phyloP scores from a whole-genome alignment of 768 basidiomycete species.

The Clavulina sp. region DNA sequence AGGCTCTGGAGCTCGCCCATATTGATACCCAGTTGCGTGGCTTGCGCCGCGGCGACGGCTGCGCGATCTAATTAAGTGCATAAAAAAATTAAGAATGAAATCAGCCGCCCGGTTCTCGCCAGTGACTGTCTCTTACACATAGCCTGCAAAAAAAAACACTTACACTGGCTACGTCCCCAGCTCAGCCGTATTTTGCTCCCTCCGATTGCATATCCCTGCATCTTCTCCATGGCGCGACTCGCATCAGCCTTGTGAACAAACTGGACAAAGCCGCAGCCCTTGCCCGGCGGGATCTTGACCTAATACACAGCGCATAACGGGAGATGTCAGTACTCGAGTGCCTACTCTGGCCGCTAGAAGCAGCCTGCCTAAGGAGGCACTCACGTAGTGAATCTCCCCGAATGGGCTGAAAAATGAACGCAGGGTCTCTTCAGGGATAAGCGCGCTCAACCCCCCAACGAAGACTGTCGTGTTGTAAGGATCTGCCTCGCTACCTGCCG shows the following conservation, averaged over 20 bases:
- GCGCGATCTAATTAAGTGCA: conserved; percentile 48
- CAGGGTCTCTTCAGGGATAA: conserved; percentile 82
- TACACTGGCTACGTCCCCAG: conserved; percentile 90
- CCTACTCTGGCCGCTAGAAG: not conserved
- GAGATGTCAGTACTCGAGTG: too few species aligned
- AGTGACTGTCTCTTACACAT: too few species aligned
- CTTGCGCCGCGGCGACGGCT: conserved; percentile 61
- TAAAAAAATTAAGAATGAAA: conserved; percentile 8
- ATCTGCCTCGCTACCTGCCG: conserved; percentile 33
- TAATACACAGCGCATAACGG: conserved; percentile 16
- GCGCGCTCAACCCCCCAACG: conserved; percentile 74
- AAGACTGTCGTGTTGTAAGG: conserved; percentile 94
- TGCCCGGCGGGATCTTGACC: conserved; percentile 94
- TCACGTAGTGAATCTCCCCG: conserved; percentile 80
- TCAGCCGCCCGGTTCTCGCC: too few species aligned
- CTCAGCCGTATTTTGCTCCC: conserved; percentile 80
- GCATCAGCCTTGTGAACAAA: conserved; percentile 86
- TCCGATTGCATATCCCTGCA: conserved; percentile 92
- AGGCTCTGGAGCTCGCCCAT: conserved; percentile 10
- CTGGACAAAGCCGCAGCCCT: conserved; percentile 92
- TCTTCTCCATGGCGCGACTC: conserved; percentile 82
- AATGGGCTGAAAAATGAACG: conserved; percentile 85
- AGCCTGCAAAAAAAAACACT: conserved; percentile 17
- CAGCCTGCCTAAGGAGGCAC: conserved; percentile 16
- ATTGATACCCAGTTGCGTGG: conserved; percentile 11